Evolutionary conservation across 805 yeast species (phyloP).

Genomic region (Saccharomyces kudriavzevii): DNA sequence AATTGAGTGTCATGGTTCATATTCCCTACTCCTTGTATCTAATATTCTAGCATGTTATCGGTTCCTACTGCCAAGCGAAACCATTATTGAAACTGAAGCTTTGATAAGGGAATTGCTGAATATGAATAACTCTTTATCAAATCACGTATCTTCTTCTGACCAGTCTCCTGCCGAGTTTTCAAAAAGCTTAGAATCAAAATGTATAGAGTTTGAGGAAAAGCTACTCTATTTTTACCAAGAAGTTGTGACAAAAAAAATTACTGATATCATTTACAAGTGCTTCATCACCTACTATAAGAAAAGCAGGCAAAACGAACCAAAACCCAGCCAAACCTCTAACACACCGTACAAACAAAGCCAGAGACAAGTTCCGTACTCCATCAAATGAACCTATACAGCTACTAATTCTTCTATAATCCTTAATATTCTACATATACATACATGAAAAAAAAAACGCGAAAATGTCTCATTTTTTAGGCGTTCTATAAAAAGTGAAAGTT

Average conservation of each 20-base stretch:
- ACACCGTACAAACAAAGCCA: background rate
- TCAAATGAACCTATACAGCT: background rate
- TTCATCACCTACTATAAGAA: background rate
- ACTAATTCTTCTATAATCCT: background rate
- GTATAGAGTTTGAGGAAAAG: background rate
- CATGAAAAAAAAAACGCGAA: background rate
- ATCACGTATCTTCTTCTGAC: background rate
- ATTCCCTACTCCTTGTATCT: constrained; percentile 16
- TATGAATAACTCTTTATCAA: background rate
- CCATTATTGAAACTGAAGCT: background rate
- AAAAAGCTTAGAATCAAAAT: background rate
- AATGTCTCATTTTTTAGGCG: background rate
- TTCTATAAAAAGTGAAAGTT: background rate
- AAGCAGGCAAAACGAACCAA: background rate
- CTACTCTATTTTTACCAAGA: background rate
- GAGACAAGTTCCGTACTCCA: background rate
- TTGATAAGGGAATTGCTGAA: background rate
- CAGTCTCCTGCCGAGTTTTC: background rate
- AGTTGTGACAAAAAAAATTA: background rate
- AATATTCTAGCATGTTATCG: background rate
- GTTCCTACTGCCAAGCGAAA: background rate
- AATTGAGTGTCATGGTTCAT: constrained; percentile 16
- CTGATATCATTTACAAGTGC: background rate
- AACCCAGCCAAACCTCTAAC: background rate
- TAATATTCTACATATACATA: background rate